Conservation (phyloP, 768 basidiomycete genomes). For the Lyophyllum atratum region DNA sequence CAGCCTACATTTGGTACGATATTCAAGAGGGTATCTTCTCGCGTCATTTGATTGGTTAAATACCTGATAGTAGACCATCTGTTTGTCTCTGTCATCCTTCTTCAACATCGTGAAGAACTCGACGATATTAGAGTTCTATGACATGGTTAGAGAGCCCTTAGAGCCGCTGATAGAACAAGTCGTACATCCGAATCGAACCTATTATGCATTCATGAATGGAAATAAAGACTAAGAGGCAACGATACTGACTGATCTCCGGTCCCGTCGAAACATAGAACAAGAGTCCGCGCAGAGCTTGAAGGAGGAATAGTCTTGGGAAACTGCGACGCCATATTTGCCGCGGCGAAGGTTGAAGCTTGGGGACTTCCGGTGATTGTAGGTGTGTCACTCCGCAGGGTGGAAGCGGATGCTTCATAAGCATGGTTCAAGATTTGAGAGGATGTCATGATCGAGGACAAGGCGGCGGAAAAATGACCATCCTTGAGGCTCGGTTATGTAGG, state of each 20-base stretch:
- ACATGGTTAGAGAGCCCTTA: background rate
- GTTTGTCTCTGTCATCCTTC: constrained; percentile 49
- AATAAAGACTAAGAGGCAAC: background rate
- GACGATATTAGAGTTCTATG: constrained; percentile 53
- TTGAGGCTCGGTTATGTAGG: too few species aligned
- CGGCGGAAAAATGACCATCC: too few species aligned
- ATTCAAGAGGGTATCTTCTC: too few species aligned
- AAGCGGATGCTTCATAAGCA: background rate
- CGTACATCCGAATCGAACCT: constrained; percentile 42
- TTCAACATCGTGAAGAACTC: constrained; percentile 51
- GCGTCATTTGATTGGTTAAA: background rate
- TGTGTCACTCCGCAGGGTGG: constrained; percentile 1
- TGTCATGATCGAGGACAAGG: background rate
- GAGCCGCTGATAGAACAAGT: background rate
- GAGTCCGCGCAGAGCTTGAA: constrained; percentile 34
- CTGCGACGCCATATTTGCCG: background rate
- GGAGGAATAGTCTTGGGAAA: constrained; percentile 10
- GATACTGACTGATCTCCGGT: constrained; percentile 44
- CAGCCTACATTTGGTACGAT: constrained; percentile 35
- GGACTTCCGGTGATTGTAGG: constrained; percentile 2
- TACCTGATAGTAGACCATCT: constrained; percentile 61
- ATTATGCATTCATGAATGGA: background rate
- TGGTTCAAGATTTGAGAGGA: background rate
- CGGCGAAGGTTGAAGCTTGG: background rate
- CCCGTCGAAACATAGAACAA: constrained; percentile 74